A percentile compares a stretch with the other conserved stretches of the same genome.
These are phyloP conservation scores for Ogataea trehalophila DNA, from an alignment of 805 yeast species.

Conservation along the genomic window DNA sequence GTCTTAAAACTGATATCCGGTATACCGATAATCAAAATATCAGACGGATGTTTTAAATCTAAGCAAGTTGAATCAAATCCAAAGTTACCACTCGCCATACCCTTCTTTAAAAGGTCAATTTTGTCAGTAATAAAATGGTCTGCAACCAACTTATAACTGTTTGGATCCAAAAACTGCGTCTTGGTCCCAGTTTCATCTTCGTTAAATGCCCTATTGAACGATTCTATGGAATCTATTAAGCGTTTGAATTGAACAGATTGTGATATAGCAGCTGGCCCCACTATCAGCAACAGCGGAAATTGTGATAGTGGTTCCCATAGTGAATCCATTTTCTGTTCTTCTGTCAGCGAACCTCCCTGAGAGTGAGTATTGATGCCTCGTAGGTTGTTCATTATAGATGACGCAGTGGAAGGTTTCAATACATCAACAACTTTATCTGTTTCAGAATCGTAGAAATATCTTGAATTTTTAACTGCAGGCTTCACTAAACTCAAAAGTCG, in stretches of 20 bases:
- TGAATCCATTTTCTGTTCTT: background rate
- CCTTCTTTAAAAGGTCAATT: constrained; percentile 3
- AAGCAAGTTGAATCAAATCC: constrained; percentile 1
- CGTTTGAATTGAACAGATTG: constrained; percentile 13
- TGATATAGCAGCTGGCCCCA: constrained; percentile 7
- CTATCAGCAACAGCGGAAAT: constrained; percentile 18
- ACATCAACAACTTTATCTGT: constrained; percentile 8
- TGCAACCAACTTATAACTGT: constrained; percentile 13
- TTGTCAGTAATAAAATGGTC: constrained; percentile 17
- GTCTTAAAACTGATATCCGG: constrained; percentile 13
- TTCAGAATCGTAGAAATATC: constrained; percentile 6
- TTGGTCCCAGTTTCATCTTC: background rate
- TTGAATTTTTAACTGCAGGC: background rate
- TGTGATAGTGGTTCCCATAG: constrained; percentile 10
- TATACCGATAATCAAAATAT: constrained; percentile 10
- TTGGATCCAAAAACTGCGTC: constrained; percentile 15
- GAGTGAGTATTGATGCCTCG: background rate
- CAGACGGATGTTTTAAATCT: background rate
- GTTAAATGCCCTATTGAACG: constrained; percentile 12
- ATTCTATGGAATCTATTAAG: constrained; percentile 17
- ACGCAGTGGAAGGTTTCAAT: background rate
- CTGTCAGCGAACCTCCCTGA: background rate
- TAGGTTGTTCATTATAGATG: background rate
- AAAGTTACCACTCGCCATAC: background rate
- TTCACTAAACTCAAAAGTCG: background rate